Percentiles rank a stretch among this genome's conserved stretches.
Conservation (phyloP, 352 stramenopile genomes). For the Elongisporangium undulatum region DNA sequence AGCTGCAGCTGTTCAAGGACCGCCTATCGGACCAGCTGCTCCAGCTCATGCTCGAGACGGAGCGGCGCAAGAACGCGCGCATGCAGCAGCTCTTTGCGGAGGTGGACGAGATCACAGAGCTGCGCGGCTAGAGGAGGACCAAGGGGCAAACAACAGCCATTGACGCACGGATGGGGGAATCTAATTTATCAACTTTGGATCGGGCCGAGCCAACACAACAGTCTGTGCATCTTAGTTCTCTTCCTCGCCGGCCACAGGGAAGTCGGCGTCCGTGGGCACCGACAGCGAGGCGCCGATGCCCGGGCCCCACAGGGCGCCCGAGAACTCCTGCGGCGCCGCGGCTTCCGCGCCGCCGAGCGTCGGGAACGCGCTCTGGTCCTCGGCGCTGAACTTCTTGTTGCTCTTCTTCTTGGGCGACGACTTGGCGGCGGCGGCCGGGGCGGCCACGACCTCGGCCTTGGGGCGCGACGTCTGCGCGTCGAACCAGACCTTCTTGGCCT, state of each 20-base stretch:
- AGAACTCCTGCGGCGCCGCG: constrained; percentile 18
- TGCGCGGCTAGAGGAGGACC: constrained; percentile 1
- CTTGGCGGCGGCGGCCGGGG: constrained; percentile 15
- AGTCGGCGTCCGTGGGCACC: constrained; percentile 24
- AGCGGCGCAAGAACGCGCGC: constrained; percentile 63
- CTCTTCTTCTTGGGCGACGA: constrained; percentile 58
- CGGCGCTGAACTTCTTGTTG: constrained; percentile 81
- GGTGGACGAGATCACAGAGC: constrained; percentile 23
- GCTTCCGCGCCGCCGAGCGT: constrained; percentile 54
- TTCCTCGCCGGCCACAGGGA: constrained; percentile 26
- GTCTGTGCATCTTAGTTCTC: no score
- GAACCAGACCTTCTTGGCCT: constrained; percentile 94
- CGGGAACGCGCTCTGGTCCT: constrained; percentile 77
- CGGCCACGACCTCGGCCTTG: constrained; percentile 22
- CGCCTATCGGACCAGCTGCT: constrained; percentile 72
- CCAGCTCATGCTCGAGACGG: constrained; percentile 56
- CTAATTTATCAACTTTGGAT: constrained; percentile 31
- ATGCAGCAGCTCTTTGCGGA: constrained; percentile 78
- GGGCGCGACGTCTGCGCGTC: constrained; percentile 54
- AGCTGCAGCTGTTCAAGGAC: constrained; percentile 71
- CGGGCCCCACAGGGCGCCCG: constrained; percentile 48
- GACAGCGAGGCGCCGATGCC: constrained; percentile 35
- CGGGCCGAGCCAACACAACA: constrained; percentile 5
- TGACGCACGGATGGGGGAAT: constrained; percentile 8
- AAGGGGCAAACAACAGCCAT: constrained; percentile 2